Conservation (phyloP, 2,329 filamentous ascomycete genomes). For the Cercospora canescens region DNA sequence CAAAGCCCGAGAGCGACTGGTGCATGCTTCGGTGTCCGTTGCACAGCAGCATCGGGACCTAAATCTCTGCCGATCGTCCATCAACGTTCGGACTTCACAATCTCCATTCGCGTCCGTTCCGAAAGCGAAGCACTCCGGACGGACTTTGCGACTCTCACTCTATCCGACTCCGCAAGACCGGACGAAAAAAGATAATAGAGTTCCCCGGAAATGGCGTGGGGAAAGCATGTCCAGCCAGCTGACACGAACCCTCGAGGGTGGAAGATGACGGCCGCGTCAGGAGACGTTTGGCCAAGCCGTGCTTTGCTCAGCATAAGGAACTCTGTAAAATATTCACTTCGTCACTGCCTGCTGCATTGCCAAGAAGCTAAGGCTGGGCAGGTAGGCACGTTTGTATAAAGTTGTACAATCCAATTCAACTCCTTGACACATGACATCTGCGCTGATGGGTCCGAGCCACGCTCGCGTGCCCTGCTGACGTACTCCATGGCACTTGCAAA, state of each 20-base stretch:
- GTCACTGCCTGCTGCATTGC: background rate
- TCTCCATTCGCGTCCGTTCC: background rate
- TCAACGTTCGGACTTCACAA: background rate
- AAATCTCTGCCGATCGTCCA: background rate
- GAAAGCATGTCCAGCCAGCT: background rate
- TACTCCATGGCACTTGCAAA: too few species aligned
- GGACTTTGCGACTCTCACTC: background rate
- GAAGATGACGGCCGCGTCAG: background rate
- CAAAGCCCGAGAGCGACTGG: background rate
- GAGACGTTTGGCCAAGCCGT: background rate
- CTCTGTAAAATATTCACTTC: background rate
- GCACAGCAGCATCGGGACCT: background rate
- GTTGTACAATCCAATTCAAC: background rate
- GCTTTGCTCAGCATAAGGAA: background rate
- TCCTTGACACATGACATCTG: background rate
- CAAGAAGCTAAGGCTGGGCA: background rate
- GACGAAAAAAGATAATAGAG: background rate
- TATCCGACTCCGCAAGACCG: background rate
- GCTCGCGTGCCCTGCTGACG: too few species aligned
- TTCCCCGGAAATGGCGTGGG: background rate
- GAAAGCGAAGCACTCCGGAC: background rate
- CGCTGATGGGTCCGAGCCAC: too few species aligned
- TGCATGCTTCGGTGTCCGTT: background rate
- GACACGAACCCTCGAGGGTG: background rate
- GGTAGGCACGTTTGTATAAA: background rate